phyloP scores from a whole-genome alignment of 345 rosid genomes.

The Boechera stricta region DNA sequence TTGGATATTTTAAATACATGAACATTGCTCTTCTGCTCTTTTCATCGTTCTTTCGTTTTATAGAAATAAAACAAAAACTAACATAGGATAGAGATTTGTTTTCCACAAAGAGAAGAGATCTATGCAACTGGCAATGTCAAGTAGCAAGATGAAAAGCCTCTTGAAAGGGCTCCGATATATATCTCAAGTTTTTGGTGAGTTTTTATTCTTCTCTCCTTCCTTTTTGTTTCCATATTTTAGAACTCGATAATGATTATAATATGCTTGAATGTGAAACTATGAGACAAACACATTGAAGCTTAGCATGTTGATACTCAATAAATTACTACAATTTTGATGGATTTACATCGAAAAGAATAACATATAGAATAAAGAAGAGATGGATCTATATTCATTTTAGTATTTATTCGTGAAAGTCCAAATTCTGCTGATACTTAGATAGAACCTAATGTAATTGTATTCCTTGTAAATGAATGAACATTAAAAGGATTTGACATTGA shows the following conservation, averaged over 20 bases:
- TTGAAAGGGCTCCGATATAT: constrained; percentile 59
- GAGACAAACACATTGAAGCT: background rate
- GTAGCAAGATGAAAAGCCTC: constrained; percentile 51
- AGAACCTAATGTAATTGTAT: background rate
- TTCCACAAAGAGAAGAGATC: background rate
- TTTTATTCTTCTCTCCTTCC: background rate
- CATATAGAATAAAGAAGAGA: background rate
- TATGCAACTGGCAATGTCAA: constrained; percentile 35
- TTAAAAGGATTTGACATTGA: background rate
- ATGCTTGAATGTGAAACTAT: background rate
- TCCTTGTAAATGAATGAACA: background rate
- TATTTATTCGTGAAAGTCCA: too few species aligned
- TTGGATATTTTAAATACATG: background rate
- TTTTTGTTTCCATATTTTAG: background rate
- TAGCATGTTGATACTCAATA: background rate
- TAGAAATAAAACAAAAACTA: background rate
- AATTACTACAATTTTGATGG: background rate
- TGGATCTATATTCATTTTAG: too few species aligned
- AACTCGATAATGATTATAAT: background rate
- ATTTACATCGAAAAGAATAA: background rate
- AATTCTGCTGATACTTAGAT: too few species aligned
- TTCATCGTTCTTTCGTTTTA: background rate
- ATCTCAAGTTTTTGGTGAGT: constrained; percentile 57
- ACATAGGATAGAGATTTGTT: background rate
- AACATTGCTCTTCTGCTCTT: background rate